Percentiles rank a stretch among this genome's conserved stretches.
Conservation (phyloP, 768 basidiomycete species). For the Tulasnella sp. region DNA sequence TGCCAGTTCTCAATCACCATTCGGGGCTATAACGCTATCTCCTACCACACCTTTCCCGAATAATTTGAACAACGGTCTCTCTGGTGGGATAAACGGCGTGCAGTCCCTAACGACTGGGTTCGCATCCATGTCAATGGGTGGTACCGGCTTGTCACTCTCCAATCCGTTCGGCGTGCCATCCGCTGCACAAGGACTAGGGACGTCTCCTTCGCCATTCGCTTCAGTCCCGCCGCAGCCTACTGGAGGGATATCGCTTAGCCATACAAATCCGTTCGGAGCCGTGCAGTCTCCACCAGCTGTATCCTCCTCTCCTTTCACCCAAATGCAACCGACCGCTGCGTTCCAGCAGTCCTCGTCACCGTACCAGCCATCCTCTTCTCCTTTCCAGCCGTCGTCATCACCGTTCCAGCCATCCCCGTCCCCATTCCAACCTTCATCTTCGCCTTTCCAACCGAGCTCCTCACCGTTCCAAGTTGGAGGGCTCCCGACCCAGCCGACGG, state of each 20-base stretch:
- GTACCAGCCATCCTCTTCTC: background rate
- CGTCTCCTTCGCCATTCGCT: background rate
- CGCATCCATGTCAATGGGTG: background rate
- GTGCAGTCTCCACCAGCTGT: background rate
- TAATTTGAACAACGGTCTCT: background rate
- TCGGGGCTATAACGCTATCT: conserved; percentile 15
- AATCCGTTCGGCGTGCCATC: background rate
- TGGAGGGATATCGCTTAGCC: background rate
- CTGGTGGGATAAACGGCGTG: background rate
- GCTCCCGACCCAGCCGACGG: background rate
- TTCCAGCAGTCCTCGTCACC: background rate
- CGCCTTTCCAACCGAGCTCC: background rate
- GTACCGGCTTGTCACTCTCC: background rate
- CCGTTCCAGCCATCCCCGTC: background rate
- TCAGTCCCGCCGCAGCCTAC: background rate
- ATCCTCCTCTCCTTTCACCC: background rate
- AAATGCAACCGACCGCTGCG: background rate
- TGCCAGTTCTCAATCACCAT: background rate
- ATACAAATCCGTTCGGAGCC: background rate
- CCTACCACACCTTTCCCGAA: conserved; percentile 20
- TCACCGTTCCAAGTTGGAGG: background rate
- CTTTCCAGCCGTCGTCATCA: background rate
- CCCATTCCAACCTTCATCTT: background rate
- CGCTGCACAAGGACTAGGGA: background rate
- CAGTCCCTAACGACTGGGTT: background rate